Base-by-base conservation (phyloP, 2,329 filamentous ascomycete genomes). In the Dactylellina leptospora region DNA sequence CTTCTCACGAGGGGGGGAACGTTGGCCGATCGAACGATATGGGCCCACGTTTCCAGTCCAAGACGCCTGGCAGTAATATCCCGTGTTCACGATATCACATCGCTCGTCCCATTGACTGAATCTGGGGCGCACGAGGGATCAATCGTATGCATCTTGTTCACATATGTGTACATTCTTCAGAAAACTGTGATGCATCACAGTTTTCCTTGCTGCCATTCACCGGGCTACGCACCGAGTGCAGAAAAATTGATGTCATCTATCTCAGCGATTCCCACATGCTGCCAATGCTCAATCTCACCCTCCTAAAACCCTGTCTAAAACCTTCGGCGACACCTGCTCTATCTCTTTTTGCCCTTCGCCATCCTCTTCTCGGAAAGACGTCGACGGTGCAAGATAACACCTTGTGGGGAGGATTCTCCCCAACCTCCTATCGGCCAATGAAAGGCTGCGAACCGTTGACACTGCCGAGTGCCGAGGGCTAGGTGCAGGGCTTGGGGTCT, bases 401-500 rank as follows among this genome's bases (percentile, higher is more conserved):
- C 59, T 53, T 63, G 36, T 54, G 47, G 59, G 47, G 48, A 54
- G 48, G 23, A 47, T 22, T 54, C 36, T 63, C 22, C 10, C 18
- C 28, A 27, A 22, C 48, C 38, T 23, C 33, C 23, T 38, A 60
- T 60, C 55, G 22, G 23, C 63, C 55, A 69, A 59, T 69, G 36
- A 55, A 16, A 53, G 20, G 1, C 6, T 18, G 27, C 45, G 23
- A 40, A 62, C 13, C 36, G 36, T n/a, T 71, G 56, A 62, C 64
- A 50, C 20, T 71, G 48, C 64, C 64, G 64, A 71, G 64, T 62
- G 64, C 64, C 64, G 64, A 71, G 64, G 33, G 55, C 27, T 36
- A 44, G 48, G 27, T 36, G 36, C 40, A 53, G 27, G 47, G 40
- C 47, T 60, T 51, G 45, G 55, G 23, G 23, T 42, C 36, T 36